Evolutionary conservation across 257 asterid species (phyloP).

Genomic region (Voacanga thouarsii): DNA sequence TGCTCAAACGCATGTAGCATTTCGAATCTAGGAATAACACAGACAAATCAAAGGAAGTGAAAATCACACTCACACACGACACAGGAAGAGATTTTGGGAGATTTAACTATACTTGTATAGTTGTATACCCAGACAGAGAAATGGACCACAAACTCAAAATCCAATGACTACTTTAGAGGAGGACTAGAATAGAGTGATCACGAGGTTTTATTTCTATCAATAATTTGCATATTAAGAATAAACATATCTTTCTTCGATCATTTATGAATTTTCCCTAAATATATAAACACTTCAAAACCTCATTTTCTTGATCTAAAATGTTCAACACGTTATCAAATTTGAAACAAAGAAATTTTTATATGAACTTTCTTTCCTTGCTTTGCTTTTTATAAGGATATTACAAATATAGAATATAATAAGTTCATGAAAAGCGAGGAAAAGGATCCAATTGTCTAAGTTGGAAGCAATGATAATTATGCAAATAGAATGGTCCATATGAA

Average conservation of each 20-base stretch:
- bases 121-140: background rate
- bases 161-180: background rate
- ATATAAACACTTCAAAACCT: background rate
- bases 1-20: background rate
- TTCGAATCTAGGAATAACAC: background rate
- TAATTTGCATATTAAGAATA: background rate
- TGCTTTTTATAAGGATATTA: too few species aligned
- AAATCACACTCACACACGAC: background rate
- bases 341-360: too few species aligned
- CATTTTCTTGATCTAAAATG: conserved; percentile 6
- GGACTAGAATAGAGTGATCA: background rate
- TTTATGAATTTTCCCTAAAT: background rate
- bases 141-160: background rate
- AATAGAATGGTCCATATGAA: too few species aligned
- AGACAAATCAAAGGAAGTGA: background rate
- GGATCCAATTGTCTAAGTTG: too few species aligned
- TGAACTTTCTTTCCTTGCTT: background rate
- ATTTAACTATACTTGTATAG: background rate
- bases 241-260: background rate
- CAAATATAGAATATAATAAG: too few species aligned
- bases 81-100: background rate
- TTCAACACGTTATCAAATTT: conserved; percentile 4
- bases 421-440: too few species aligned
- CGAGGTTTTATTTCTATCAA: background rate
- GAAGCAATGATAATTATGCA: too few species aligned